A percentile compares a stretch with the other conserved stretches of the same genome.
Conservation (phyloP, 345 rosid genomes). For the Cardamine occulta region DNA sequence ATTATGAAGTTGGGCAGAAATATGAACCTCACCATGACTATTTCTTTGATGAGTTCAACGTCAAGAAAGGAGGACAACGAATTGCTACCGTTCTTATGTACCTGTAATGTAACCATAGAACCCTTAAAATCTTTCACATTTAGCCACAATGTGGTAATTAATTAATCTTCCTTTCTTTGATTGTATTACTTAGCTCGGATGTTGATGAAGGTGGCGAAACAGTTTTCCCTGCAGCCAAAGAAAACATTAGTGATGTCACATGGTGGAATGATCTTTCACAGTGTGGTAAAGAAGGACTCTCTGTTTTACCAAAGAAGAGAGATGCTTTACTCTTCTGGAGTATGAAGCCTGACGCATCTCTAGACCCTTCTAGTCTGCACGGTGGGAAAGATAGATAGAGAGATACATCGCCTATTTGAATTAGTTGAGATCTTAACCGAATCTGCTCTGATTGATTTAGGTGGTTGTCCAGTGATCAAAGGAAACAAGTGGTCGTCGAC, state of each 20-base stretch:
- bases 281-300: conserved; percentile 79
- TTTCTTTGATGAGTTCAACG: conserved; percentile 72
- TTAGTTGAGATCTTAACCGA: neutral
- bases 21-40: conserved; percentile 93
- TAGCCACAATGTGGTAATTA: neutral
- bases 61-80: conserved; percentile 83
- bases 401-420: neutral
- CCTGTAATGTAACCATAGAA: conserved; percentile 60
- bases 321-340: conserved; percentile 97
- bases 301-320: conserved; percentile 81
- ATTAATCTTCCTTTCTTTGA: conserved; percentile 24
- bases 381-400: conserved; percentile 53
- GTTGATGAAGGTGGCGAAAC: conserved; percentile 98
- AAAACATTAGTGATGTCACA: conserved; percentile 73
- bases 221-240: conserved; percentile 85
- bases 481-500: conserved; percentile 98
- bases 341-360: conserved; percentile 74
- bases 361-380: conserved; percentile 80
- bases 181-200: conserved; percentile 56
- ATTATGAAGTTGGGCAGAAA: conserved; percentile 90
- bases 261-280: conserved; percentile 90
- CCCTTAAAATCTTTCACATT: neutral
- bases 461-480: conserved; percentile 87
- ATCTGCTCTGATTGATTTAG: conserved; percentile 43
- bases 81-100: conserved; percentile 93